A percentile compares a stretch with the other conserved stretches of the same genome.
Evolutionary conservation across 306 rosid species (phyloP).

Genomic region (Cajanus cajan): DNA sequence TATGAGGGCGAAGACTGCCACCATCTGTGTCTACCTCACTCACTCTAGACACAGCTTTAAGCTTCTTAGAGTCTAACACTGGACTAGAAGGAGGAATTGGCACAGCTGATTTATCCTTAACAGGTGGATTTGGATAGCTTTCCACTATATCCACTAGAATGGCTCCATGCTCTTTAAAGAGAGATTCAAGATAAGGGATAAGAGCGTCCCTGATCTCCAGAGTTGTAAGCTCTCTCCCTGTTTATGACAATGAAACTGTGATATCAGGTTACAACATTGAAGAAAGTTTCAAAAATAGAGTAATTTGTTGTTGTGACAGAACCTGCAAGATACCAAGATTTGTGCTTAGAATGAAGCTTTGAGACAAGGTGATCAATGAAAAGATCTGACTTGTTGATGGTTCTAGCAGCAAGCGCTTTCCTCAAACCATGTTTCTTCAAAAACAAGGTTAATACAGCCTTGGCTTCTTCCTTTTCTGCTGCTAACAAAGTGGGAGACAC

Average conservation of each 20-base stretch:
- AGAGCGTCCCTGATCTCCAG: constrained; percentile 90
- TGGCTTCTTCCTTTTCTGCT: constrained; percentile 97
- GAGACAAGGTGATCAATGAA: constrained; percentile 77
- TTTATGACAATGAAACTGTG: constrained; percentile 20
- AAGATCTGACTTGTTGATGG: constrained; percentile 68
- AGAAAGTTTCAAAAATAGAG: neutral
- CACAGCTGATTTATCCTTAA: constrained; percentile 45
- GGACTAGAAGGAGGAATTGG: constrained; percentile 38
- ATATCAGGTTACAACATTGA: constrained; percentile 25
- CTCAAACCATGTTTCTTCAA: constrained; percentile 84
- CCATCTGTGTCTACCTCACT: constrained; percentile 57
- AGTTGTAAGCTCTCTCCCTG: constrained; percentile 94
- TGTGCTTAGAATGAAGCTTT: constrained; percentile 78
- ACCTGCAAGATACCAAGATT: constrained; percentile 94
- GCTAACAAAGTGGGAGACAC: constrained; percentile 65
- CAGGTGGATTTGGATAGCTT: constrained; percentile 68
- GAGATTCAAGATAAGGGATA: constrained; percentile 72
- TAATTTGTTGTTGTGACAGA: constrained; percentile 44
- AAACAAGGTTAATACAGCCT: constrained; percentile 77
- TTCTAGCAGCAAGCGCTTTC: constrained; percentile 70
- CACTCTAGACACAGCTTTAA: constrained; percentile 64
- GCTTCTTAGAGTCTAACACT: constrained; percentile 50
- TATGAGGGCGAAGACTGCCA: constrained; percentile 76
- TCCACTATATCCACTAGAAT: constrained; percentile 60
- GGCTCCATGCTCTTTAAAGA: constrained; percentile 62